These are phyloP conservation scores for Crithidia fasciculata DNA, from an alignment of 208 protist genomes.

Conservation along the genomic window DNA sequence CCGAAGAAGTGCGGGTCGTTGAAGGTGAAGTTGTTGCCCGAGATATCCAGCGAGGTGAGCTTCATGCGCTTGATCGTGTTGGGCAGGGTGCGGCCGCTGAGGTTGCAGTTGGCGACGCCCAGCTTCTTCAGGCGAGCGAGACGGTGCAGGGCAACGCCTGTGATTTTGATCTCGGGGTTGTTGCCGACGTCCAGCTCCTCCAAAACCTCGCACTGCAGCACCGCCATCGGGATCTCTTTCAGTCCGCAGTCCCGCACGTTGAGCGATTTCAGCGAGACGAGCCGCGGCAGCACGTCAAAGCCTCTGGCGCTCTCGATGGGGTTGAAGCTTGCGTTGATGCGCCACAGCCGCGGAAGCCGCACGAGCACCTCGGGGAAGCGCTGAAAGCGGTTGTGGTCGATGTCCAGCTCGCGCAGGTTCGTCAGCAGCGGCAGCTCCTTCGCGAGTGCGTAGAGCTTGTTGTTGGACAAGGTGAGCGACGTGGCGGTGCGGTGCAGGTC, in stretches of 20 bases:
- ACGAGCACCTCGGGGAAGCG: slow-evolving; percentile 69
- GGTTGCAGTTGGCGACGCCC: slow-evolving; percentile 68
- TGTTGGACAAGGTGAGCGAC: slow-evolving; percentile 75
- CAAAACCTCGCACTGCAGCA: slow-evolving; percentile 55
- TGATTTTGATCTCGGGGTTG: slow-evolving; percentile 65
- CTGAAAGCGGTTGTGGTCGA: slow-evolving; percentile 78
- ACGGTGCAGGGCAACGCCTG: slow-evolving; percentile 43
- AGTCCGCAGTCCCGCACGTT: slow-evolving; percentile 64
- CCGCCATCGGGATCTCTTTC: slow-evolving; percentile 41
- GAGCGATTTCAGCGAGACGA: slow-evolving; percentile 55
- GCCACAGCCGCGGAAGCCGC: slow-evolving; percentile 53
- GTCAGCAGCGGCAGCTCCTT: slow-evolving; percentile 78
- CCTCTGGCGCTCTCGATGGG: slow-evolving; percentile 51
- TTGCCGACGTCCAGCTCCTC: slow-evolving; percentile 81
- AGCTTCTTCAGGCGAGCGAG: slow-evolving; percentile 57
- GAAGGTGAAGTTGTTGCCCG: slow-evolving; percentile 74
- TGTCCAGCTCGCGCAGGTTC: slow-evolving; percentile 77
- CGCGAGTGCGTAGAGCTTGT: slow-evolving; percentile 78
- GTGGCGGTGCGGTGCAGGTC: slow-evolving; percentile 70
- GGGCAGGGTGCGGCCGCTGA: slow-evolving; percentile 63
- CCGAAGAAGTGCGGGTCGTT: slow-evolving; percentile 79
- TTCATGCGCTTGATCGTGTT: slow-evolving; percentile 53
- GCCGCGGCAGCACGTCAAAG: slow-evolving; percentile 57
- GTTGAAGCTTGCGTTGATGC: slow-evolving; percentile 75
- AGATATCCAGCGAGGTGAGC: slow-evolving; percentile 79